Evolutionary conservation across 495 filamentous ascomycete genomes (phyloP).

Genomic region (Talaromyces ruber): DNA sequence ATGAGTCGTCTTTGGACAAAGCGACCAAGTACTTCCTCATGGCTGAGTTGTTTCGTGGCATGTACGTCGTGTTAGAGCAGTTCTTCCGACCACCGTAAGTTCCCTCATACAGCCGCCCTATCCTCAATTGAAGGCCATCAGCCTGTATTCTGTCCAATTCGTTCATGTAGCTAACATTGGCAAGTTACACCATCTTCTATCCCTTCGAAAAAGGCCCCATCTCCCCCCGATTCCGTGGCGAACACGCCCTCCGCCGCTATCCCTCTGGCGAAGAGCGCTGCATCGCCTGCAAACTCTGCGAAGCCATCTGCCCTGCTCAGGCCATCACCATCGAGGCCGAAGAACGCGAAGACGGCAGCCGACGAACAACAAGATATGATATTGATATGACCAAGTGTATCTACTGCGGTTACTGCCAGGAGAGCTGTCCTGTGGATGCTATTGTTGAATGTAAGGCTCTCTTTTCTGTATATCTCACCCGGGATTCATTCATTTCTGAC

Average conservation of each 20-base stretch:
- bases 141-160: neutral
- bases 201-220: conserved; percentile 99
- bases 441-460: conserved; percentile 73
- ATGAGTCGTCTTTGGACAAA: conserved; percentile 67
- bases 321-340: conserved; percentile 98
- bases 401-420: conserved; percentile 98
- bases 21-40: conserved; percentile 88
- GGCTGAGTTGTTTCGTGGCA: conserved; percentile 90
- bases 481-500: neutral
- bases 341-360: conserved; percentile 89
- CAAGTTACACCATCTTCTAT: conserved; percentile 94
- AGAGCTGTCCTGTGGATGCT: conserved; percentile 96
- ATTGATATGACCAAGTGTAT: conserved; percentile 99
- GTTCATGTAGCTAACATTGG: conserved; percentile 4
- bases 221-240: conserved; percentile 93
- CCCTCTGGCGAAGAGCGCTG: conserved; percentile 96
- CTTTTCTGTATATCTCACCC: neutral
- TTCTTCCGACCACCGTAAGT: conserved; percentile 96
- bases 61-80: conserved; percentile 97
- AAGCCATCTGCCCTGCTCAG: conserved; percentile 94
- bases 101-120: neutral
- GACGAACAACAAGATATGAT: conserved; percentile 93
- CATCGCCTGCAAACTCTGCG: conserved; percentile 98
- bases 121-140: neutral
- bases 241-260: conserved; percentile 91